Evolutionary conservation across 768 basidiomycete genomes (phyloP).

Genomic region (Megacollybia marginata): DNA sequence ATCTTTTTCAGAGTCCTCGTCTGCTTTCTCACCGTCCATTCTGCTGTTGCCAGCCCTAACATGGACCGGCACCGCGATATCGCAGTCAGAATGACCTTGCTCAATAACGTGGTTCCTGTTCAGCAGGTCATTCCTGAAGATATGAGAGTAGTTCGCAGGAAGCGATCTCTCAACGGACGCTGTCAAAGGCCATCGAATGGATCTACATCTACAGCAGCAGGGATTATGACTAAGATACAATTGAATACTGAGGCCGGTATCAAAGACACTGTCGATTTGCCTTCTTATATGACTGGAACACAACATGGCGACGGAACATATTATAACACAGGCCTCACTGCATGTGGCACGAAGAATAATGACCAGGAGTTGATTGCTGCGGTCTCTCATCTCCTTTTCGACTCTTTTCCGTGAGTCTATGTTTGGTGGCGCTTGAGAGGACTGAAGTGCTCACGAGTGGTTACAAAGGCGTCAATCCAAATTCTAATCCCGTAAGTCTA

Average conservation of each 20-base stretch:
- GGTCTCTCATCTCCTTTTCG: slow-evolving; percentile 48
- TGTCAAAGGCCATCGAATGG: neutral
- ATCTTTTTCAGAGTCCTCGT: neutral
- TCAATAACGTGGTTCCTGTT: too few relatives aligned
- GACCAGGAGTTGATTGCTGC: slow-evolving; percentile 50
- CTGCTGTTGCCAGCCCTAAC: too few relatives aligned
- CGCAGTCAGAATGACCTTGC: too few relatives aligned
- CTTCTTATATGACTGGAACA: slow-evolving; percentile 34
- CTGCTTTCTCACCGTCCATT: too few relatives aligned
- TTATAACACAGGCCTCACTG: slow-evolving; percentile 53
- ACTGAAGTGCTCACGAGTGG: slow-evolving; percentile 27
- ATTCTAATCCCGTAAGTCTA: slow-evolving; percentile 68
- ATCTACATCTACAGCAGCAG: slow-evolving; percentile 9
- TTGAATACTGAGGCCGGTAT: slow-evolving; percentile 8
- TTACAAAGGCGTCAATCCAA: slow-evolving; percentile 56
- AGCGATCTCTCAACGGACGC: too few relatives aligned
- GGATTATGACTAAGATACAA: slow-evolving; percentile 4
- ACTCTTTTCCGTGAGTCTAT: slow-evolving; percentile 48
- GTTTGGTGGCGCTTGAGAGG: too few relatives aligned
- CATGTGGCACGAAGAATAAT: slow-evolving; percentile 53
- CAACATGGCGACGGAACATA: slow-evolving; percentile 51
- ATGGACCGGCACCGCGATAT: too few relatives aligned
- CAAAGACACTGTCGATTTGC: neutral
- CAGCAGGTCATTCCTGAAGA: too few relatives aligned
- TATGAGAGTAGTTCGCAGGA: too few relatives aligned